Evolutionary conservation across 2,329 filamentous ascomycete genomes (phyloP).

Genomic region (Trichothecium sympodiale): DNA sequence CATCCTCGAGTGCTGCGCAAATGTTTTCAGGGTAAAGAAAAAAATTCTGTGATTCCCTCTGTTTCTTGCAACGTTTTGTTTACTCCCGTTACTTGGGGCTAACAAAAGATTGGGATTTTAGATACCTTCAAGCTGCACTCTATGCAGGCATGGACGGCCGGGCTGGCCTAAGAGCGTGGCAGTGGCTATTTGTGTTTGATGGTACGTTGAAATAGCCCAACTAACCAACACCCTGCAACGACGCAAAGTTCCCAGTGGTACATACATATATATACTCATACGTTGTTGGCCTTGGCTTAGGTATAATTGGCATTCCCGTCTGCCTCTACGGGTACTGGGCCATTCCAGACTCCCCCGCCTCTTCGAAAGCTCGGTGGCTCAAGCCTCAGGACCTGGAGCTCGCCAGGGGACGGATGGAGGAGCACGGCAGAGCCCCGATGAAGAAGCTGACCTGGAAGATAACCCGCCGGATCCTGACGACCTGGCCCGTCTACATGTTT

Average conservation of each 20-base stretch:
- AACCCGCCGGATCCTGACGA: slow-evolving; percentile 15
- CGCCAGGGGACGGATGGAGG: slow-evolving; percentile 18
- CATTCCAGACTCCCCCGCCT: slow-evolving; percentile 19
- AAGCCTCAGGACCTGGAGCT: slow-evolving; percentile 13
- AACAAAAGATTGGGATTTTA: background rate
- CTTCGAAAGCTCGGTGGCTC: slow-evolving; percentile 16
- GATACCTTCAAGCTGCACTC: slow-evolving; percentile 28
- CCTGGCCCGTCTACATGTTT: slow-evolving; percentile 20
- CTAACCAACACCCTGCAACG: background rate
- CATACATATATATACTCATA: no score
- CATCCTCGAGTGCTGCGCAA: slow-evolving; percentile 21
- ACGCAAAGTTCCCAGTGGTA: no score
- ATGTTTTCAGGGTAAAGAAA: slow-evolving; percentile 25
- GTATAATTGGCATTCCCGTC: slow-evolving; percentile 19
- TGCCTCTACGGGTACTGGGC: slow-evolving; percentile 19
- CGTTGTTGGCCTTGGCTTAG: background rate
- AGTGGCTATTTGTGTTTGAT: slow-evolving; percentile 35
- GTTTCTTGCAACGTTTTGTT: no score
- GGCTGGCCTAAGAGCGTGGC: slow-evolving; percentile 27
- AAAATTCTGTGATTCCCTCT: background rate
- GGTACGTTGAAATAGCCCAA: no score
- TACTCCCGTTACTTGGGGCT: no score
- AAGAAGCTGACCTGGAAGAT: slow-evolving; percentile 17
- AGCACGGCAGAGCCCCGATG: slow-evolving; percentile 17
- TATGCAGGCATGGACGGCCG: slow-evolving; percentile 26